These are phyloP conservation scores for Scenedesmus sp. DNA, from an alignment of 163 green algal species.

Conservation along the genomic window DNA sequence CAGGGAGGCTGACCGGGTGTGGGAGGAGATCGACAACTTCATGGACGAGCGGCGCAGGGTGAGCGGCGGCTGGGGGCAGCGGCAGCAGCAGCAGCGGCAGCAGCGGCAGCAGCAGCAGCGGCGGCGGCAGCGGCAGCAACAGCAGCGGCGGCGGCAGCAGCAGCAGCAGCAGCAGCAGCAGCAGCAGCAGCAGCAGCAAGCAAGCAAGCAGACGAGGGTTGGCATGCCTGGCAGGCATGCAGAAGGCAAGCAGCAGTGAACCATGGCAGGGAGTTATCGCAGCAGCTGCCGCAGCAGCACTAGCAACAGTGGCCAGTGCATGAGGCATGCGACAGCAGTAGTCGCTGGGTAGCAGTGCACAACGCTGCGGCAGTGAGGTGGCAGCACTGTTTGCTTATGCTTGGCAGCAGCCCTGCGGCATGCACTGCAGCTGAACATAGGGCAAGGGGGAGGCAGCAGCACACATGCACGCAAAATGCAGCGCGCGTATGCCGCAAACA, in stretches of 20 bases:
- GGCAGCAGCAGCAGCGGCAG: not conserved
- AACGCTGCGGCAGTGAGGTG: no score
- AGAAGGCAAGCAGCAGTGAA: not conserved
- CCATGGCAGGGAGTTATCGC: not conserved
- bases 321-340: no score
- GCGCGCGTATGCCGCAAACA: no score
- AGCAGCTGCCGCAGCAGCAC: not conserved
- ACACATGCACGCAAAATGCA: no score
- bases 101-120: not conserved
- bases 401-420: no score
- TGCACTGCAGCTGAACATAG: no score
- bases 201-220: not conserved
- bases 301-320: no score
- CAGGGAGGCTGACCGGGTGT: constrained; percentile 94
- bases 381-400: no score
- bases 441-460: no score
- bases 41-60: constrained; percentile 94
- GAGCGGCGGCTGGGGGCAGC: not conserved
- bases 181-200: not conserved
- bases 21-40: constrained; percentile 92
- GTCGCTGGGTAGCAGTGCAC: no score
- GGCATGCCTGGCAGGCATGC: no score
- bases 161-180: no score
- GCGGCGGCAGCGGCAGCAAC: not conserved
- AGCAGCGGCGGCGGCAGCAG: not conserved